Conservation (phyloP, 306 rosid species). For the Vigna unguiculata region DNA sequence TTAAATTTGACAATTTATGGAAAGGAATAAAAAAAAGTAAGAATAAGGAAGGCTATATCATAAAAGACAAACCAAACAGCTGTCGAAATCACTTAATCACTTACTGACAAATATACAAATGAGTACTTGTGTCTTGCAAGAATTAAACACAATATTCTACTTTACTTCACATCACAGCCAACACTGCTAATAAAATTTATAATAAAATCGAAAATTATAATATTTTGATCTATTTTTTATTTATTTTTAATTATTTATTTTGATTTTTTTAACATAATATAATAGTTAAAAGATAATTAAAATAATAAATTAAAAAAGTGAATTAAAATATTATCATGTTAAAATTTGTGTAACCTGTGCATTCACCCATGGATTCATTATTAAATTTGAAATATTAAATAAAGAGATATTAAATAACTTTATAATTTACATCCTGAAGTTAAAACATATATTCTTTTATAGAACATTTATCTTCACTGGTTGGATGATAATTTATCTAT, state of each 20-base stretch:
- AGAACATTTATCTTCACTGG: neutral
- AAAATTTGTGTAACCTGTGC: too few species aligned
- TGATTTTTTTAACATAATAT: too few species aligned
- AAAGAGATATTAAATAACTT: neutral
- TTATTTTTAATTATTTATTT: too few species aligned
- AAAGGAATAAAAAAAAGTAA: too few species aligned
- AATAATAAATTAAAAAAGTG: too few species aligned
- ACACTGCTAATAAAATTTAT: too few species aligned
- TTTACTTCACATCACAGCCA: neutral
- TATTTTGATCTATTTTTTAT: too few species aligned
- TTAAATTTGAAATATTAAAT: neutral
- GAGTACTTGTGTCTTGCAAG: constrained; percentile 42
- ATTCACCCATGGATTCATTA: neutral
- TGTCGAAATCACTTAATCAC: constrained; percentile 42
- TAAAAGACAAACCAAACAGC: constrained; percentile 40
- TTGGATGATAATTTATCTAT: neutral
- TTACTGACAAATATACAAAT: constrained; percentile 42
- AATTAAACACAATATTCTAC: constrained; percentile 25
- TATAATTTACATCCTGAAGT: neutral
- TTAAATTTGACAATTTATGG: neutral
- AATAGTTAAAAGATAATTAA: too few species aligned
- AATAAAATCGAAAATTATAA: too few species aligned
- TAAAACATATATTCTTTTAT: neutral
- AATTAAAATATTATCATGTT: too few species aligned
- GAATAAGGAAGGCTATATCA: too few species aligned